Conservation (phyloP, 164 flowering plant species). For the Vitis rupestris region DNA sequence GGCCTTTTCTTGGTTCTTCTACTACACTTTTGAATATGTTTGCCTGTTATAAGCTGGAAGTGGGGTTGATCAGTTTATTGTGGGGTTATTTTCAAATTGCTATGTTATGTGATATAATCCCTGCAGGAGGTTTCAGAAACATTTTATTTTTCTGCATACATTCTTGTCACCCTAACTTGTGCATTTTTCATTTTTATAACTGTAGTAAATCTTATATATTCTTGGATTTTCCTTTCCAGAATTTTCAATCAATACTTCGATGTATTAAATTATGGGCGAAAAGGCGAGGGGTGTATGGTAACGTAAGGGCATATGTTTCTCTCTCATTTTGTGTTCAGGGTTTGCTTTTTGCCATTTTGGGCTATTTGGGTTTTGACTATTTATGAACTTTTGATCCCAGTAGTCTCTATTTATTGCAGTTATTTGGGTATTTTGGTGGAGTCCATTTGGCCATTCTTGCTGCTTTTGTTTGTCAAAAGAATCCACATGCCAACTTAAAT, state of each 20-base stretch:
- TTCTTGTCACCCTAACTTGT: too few relatives aligned
- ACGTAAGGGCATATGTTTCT: conserved; percentile 32
- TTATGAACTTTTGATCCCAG: neutral
- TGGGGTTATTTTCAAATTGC: too few relatives aligned
- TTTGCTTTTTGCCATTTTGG: neutral
- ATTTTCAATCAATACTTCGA: conserved; percentile 42
- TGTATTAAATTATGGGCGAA: conserved; percentile 58
- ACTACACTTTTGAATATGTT: too few relatives aligned
- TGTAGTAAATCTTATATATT: neutral
- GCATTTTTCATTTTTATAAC: neutral
- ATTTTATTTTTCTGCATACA: too few relatives aligned
- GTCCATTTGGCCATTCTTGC: conserved; percentile 57
- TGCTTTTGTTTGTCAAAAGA: conserved; percentile 44
- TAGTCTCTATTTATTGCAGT: conserved; percentile 27
- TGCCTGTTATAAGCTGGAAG: too few relatives aligned
- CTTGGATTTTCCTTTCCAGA: conserved; percentile 25
- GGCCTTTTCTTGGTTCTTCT: too few relatives aligned
- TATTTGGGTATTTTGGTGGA: conserved; percentile 60
- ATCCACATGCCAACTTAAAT: conserved; percentile 39
- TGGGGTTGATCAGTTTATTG: too few relatives aligned
- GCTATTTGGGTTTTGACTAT: neutral
- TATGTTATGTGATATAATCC: too few relatives aligned
- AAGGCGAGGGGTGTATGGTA: conserved; percentile 56
- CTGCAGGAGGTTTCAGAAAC: too few relatives aligned
- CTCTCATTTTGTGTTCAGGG: neutral